Evolutionary conservation across 2,329 filamentous ascomycete genomes (phyloP).

Genomic region (Zalaria obscura): DNA sequence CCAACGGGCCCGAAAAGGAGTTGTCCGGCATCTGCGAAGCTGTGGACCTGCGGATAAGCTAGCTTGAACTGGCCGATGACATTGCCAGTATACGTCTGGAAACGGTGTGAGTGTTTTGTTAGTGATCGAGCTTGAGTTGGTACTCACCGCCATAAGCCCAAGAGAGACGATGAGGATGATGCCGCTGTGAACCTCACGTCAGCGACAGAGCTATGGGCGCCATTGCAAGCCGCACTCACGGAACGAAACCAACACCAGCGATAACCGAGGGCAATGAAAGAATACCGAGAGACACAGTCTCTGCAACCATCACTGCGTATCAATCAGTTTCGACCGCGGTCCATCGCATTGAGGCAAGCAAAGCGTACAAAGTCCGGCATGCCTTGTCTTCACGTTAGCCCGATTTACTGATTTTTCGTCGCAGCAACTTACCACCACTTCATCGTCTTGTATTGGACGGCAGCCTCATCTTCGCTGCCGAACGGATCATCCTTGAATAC

Average conservation of each 20-base stretch:
- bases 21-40: slow-evolving; percentile 54
- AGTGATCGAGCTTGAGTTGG: too few species aligned
- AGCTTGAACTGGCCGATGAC: slow-evolving; percentile 45
- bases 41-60: slow-evolving; percentile 42
- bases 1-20: slow-evolving; percentile 47
- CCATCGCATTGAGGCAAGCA: too few species aligned
- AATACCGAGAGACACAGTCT: slow-evolving; percentile 43
- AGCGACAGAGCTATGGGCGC: too few species aligned
- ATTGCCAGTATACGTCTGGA: slow-evolving; percentile 47
- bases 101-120: too few species aligned
- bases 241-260: slow-evolving; percentile 30
- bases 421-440: slow-evolving; percentile 22
- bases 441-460: slow-evolving; percentile 31
- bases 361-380: too few species aligned
- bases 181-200: slow-evolving; percentile 13
- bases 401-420: too few species aligned
- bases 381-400: too few species aligned
- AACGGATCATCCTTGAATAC: slow-evolving; percentile 5
- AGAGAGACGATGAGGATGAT: slow-evolving; percentile 40
- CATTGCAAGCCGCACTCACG: neutral
- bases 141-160: slow-evolving; percentile 25
- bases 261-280: slow-evolving; percentile 40
- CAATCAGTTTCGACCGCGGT: too few species aligned
- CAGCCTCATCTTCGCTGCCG: slow-evolving; percentile 5
- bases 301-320: slow-evolving; percentile 35